Base-by-base conservation (phyloP, 2,329 filamentous ascomycete species). In the Chaetomium strumarium region DNA sequence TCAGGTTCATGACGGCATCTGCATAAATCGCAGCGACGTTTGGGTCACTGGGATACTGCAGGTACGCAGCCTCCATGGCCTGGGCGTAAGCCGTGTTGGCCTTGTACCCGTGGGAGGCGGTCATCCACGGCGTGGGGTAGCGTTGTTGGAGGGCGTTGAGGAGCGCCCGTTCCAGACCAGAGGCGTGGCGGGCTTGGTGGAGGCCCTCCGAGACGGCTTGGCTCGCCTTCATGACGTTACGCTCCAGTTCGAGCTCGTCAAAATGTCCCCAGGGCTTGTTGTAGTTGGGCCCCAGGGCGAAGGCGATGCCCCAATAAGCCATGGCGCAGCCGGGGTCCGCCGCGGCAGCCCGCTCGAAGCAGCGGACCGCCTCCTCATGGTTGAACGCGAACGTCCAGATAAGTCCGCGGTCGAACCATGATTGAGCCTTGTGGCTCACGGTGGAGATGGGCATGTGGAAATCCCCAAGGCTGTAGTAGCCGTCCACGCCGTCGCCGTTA, bases 251-350 rank as follows among this genome's bases (percentile, higher is more conserved):
- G 0, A 73, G 67, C 1, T 75, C 68, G 49, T 86, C 84, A 58
- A 90, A 89, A 20, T 81, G 75, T 29, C 81, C 77, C 88, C 88
- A 90, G 0, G 86, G 83, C 62, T 90, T 89, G 70, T 91, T 80
- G 66, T 83, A 84, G 63, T 92, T 90, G 3, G 88, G 87, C 0
- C 87, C 88, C 0, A 87, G 69, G 1, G 83, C 74, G 64, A 86
- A 90, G 0, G 87, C 83, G 5, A 86, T 68, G 0, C 85, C 85
- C 84, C 85, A 88, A 61, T 85, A 78, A 3, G 81, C 83, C 72
- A 88, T 81, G 30, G 77, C 75, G 52, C 80, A 86, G 2, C 65
- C 57, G 0, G 68, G 56, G 55, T 88, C 85, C 43, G 71, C 63
- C 1, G 66, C 64, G 31, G 81, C 75, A n/a, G 81, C 83, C 9